These are phyloP conservation scores for Fusarium kyushuense DNA, from an alignment of 2,329 filamentous ascomycete species.

Conservation along the genomic window DNA sequence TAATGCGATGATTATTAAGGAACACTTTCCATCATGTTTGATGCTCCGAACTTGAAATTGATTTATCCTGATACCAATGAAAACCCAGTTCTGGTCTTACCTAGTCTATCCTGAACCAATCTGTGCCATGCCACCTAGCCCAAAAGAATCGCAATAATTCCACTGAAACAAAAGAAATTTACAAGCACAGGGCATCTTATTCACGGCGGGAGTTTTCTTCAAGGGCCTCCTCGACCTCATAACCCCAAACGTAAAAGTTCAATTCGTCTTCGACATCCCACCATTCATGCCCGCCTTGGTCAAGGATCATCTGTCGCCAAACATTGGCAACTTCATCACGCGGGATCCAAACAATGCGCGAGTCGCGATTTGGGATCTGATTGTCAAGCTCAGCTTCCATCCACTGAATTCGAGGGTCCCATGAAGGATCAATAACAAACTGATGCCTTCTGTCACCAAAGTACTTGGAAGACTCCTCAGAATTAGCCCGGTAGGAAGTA, in stretches of 20 bases:
- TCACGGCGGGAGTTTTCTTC: background rate
- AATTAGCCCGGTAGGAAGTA: background rate
- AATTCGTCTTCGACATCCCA: conserved; percentile 3
- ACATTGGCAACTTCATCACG: background rate
- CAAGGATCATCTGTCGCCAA: conserved; percentile 2
- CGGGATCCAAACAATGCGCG: background rate
- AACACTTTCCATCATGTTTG: background rate
- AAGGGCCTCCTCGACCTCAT: background rate
- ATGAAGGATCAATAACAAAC: conserved; percentile 1
- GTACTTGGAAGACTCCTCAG: background rate
- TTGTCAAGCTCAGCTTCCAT: background rate
- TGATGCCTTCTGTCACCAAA: conserved; percentile 10
- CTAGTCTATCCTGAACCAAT: too few species aligned
- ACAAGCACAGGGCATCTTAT: background rate
- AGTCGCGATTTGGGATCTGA: background rate
- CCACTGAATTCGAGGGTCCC: conserved; percentile 28
- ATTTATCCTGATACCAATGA: too few species aligned
- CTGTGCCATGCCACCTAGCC: background rate
- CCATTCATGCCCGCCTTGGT: conserved; percentile 5
- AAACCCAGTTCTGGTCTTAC: too few species aligned
- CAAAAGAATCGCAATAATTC: background rate
- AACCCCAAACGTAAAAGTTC: conserved; percentile 7
- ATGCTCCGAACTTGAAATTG: too few species aligned
- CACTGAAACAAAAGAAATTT: background rate
- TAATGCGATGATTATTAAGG: background rate